Conservation (phyloP, 768 basidiomycete species). For the Trametes punicea region DNA sequence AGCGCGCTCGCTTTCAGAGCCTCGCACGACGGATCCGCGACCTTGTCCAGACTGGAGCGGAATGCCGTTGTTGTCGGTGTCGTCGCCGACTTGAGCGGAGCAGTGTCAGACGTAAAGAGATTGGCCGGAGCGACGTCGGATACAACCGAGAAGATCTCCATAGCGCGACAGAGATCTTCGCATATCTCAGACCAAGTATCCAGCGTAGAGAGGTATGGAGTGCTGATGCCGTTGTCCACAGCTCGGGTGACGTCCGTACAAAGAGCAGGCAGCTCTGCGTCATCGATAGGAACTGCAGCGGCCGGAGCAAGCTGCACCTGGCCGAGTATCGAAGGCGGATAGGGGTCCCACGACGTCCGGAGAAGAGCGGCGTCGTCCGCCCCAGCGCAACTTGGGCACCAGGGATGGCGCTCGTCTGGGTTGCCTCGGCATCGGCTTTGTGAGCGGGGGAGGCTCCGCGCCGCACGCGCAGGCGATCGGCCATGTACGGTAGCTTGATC, state of each 20-base stretch:
- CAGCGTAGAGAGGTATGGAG: background rate
- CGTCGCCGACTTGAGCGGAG: background rate
- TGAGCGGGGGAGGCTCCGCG: background rate
- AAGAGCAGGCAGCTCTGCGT: too few species aligned
- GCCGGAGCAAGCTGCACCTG: too few species aligned
- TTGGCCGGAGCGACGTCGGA: background rate
- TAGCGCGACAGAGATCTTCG: constrained; percentile 8
- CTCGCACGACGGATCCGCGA: background rate
- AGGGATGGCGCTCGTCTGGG: too few species aligned
- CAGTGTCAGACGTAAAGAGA: background rate
- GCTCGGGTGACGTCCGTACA: background rate
- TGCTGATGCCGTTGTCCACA: background rate
- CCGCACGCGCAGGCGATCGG: constrained; percentile 3
- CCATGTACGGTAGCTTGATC: constrained; percentile 15
- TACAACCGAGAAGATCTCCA: constrained; percentile 6
- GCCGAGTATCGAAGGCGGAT: too few species aligned
- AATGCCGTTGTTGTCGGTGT: background rate
- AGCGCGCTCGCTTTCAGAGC: too few species aligned
- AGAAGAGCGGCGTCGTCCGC: too few species aligned
- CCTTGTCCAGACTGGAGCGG: background rate
- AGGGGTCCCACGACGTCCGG: too few species aligned
- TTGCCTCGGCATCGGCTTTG: background rate
- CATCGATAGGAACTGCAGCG: too few species aligned
- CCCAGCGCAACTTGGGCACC: too few species aligned
- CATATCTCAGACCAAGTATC: constrained; percentile 13